phyloP scores from a whole-genome alignment of 1,284 basidiomycete species.

The Phenoliferia sp. region DNA sequence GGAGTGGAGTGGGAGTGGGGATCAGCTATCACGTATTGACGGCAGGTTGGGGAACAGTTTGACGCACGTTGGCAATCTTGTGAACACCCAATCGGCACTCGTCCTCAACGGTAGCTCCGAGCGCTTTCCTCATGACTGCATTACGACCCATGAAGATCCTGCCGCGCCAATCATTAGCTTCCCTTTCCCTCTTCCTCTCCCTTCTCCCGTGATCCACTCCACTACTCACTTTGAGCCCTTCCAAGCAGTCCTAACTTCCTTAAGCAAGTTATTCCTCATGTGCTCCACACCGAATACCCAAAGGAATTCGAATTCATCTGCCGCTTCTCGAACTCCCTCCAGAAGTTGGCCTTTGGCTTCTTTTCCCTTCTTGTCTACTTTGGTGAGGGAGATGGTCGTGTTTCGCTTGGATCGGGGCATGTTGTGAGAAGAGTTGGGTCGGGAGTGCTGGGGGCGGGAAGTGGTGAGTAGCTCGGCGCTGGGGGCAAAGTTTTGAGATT shows the following conservation, averaged over 20 bases:
- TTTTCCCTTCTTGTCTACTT: slow-evolving; percentile 51
- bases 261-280: slow-evolving; percentile 90
- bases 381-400: slow-evolving; percentile 50
- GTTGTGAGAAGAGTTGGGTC: neutral
- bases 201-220: neutral
- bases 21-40: neutral
- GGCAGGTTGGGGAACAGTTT: too few species aligned
- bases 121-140: slow-evolving; percentile 90
- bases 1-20: too few species aligned
- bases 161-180: slow-evolving; percentile 50
- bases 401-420: slow-evolving; percentile 44
- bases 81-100: slow-evolving; percentile 78
- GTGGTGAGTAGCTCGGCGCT: neutral
- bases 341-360: slow-evolving; percentile 78
- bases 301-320: slow-evolving; percentile 85
- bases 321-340: slow-evolving; percentile 70
- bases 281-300: slow-evolving; percentile 93
- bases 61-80: slow-evolving; percentile 68
- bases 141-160: slow-evolving; percentile 89
- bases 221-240: slow-evolving; percentile 53
- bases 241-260: slow-evolving; percentile 90
- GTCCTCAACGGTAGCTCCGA: slow-evolving; percentile 81
- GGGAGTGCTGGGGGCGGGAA: neutral
- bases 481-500: neutral
- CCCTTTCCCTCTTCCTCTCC: neutral